phyloP scores from a whole-genome alignment of 2,329 filamentous ascomycete species.

The Epicoccum nigrum region DNA sequence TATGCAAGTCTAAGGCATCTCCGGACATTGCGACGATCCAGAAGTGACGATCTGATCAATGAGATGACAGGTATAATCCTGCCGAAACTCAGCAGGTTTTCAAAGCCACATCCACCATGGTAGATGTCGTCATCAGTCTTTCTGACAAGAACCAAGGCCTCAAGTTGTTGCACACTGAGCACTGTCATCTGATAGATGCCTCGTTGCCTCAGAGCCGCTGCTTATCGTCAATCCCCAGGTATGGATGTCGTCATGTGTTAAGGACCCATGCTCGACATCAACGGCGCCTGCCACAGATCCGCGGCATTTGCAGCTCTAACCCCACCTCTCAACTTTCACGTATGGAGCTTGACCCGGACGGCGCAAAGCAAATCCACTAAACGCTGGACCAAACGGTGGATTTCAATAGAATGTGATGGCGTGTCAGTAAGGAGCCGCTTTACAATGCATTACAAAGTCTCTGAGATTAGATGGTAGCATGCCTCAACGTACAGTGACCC shows the following conservation, averaged over 20 bases:
- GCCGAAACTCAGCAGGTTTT: background rate
- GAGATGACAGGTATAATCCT: background rate
- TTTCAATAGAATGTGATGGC: background rate
- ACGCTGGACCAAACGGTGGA: background rate
- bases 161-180: background rate
- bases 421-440: background rate
- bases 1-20: no score
- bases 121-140: slow-evolving; percentile 10
- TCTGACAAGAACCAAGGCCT: background rate
- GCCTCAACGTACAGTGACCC: background rate
- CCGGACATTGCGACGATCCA: background rate
- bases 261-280: slow-evolving; percentile 4
- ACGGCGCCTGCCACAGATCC: slow-evolving; percentile 11
- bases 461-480: background rate
- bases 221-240: background rate
- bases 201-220: background rate
- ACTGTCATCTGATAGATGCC: slow-evolving; percentile 2
- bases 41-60: background rate
- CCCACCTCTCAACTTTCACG: slow-evolving; percentile 3
- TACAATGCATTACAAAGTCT: background rate
- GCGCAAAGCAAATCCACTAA: background rate
- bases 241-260: slow-evolving; percentile 14
- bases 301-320: slow-evolving; percentile 3
- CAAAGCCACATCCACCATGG: slow-evolving; percentile 5
- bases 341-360: background rate